Evolutionary conservation across 208 protist species (phyloP), one percentile per base, ranked within the genome.

Genomic region (Novymonas esmeraldas): DNA sequence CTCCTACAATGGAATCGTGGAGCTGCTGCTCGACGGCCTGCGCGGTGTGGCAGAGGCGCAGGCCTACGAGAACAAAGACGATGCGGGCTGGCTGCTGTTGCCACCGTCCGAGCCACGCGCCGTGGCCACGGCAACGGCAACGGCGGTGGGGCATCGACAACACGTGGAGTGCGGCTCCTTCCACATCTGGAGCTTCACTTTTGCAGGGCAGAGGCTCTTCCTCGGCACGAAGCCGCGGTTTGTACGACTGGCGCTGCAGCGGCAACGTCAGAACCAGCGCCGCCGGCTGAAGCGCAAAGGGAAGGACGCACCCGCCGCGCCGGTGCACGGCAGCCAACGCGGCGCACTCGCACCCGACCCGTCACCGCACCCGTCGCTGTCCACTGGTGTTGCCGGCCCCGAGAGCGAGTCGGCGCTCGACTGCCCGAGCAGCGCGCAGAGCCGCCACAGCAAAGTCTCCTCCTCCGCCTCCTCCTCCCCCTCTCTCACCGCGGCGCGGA

Each of bases 181-280:
- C 73, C 72, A 68, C 38, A 82, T 88, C 26, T 88, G 82, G 82
- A 73, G 78, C 55, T 76, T 75, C 24, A 13, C 51, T 0, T 64
- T 84, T 44, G 62, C 73, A 44, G 57, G 58, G 6, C 56, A 85
- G 62, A 69, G 71, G 1, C 82, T 73, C 58, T 88, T 85, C 56
- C 70, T 75, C 42, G 78, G 82, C 22, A 66, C 72, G 6, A 79
- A 82, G 24, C 82, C 82, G 39, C 73, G 70, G 16, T 88, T 88
- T 54, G 67, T 75, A 14, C 64, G 44, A 18, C 42, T 62, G 3
- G 64, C 64, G 5, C 34, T 62, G 42, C 64, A 70, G 64, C 49
- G 64, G 1, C 64, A 70, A 24, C 41, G 42, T 38, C 64, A 70
- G 44, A 70, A 70, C n/a, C 64, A 59, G 34, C 64, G 64, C 1